Conservation (phyloP, 2,329 filamentous ascomycete species). For the Ascochyta clinopodiicola region DNA sequence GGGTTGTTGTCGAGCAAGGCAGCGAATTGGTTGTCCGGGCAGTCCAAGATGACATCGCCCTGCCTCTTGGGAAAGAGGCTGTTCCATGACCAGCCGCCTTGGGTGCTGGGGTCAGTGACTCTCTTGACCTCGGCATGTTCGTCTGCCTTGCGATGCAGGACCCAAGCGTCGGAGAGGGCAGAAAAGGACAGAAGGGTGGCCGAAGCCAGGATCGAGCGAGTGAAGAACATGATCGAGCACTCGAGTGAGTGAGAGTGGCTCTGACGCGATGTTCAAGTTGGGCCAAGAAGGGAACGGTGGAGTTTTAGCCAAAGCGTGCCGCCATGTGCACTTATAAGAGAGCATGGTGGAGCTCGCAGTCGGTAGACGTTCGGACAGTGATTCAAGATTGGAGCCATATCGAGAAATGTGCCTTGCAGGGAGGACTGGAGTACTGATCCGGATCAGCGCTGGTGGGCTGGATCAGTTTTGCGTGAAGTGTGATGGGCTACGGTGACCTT, state of each 20-base stretch:
- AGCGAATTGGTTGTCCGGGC: constrained; percentile 26
- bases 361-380: constrained; percentile 32
- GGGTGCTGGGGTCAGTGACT: not conserved
- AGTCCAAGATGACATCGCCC: constrained; percentile 18
- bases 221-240: constrained; percentile 45
- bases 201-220: constrained; percentile 41
- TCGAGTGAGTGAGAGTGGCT: constrained; percentile 43
- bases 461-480: constrained; percentile 38
- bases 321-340: constrained; percentile 38
- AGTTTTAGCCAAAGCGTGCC: constrained; percentile 18
- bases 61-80: constrained; percentile 26
- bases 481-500: constrained; percentile 33
- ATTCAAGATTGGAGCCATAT: constrained; percentile 34
- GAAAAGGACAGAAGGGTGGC: constrained; percentile 41
- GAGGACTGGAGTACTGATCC: constrained; percentile 36
- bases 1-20: constrained; percentile 24
- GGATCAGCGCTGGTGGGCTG: constrained; percentile 25
- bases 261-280: constrained; percentile 30
- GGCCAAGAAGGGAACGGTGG: constrained; percentile 23
- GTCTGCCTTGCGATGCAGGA: constrained; percentile 22
- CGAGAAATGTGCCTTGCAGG: constrained; percentile 47
- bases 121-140: constrained; percentile 11
- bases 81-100: constrained; percentile 10
- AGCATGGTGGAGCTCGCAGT: constrained; percentile 8
- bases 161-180: constrained; percentile 23